Base-by-base conservation (phyloP, 257 asterid genomes). In the Solanum acaule region DNA sequence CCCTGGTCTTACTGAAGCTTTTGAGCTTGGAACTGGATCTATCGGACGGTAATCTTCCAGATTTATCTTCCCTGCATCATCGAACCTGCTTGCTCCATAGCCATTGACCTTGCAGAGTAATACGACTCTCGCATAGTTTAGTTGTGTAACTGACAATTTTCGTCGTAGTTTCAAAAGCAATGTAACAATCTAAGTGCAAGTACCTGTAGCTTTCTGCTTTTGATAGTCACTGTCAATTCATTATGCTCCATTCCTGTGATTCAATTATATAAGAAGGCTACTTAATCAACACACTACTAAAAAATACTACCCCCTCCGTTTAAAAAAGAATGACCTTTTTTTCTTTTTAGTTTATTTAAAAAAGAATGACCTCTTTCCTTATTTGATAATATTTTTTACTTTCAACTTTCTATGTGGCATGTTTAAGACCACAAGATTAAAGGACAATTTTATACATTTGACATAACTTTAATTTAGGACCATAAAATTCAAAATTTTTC, bases 1-100 rank as follows among this genome's bases (percentile, higher is more conserved):
- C 59, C 95, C 95, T 2, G 92, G 98, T 86, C 96, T 89, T 84
- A 95, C 85, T 4, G 94, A 91, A 22, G 95, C 93, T 90, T 94
- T 95, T 46, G 96, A 93, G 88, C 92, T 96, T 6, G 99, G 98
- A 44, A 89, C 95, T 42, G 98, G 99, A 90, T 95, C 94, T 0
- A 95, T 91, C 0, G 49, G 82, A 4, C 95, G 92, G 29, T 96
- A 96, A 82, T 96, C 98, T 44, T 96, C 96, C 88, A 95, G 87
- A 84, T 73, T 86, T 27, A 90, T 61, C 20, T 59, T 77, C 7
- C 87, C 92, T 70, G 78, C 65, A 14, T 86, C 88, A 61, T 72
- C 84, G 18, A 33, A 52, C 23, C 76, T 2, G 8, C 82, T 83
- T 52, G 76, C 65, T 23, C 20, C 35, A 27, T 87, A 37, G 11